Base-by-base conservation (phyloP, 2,329 filamentous ascomycete genomes). In the Colletotrichum melonis region DNA sequence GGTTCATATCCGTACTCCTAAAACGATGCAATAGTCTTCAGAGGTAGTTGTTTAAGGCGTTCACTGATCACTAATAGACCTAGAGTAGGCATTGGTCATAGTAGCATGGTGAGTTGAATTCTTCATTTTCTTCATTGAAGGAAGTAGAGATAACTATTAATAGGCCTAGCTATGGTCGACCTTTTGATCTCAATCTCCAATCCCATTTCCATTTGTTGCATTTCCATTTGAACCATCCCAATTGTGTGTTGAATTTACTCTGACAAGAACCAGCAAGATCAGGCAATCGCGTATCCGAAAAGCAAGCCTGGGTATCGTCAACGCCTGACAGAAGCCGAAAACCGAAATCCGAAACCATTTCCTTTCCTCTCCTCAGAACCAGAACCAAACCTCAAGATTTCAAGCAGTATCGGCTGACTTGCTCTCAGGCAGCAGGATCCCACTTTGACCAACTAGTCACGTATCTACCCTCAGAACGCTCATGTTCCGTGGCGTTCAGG, bases 291-390 rank as follows among this genome's bases (percentile, higher is more conserved):
- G 32, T 57, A 38, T 62, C 24, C 24, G 19, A 42, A 70, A 71
- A 62, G 71, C 60, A 71, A 58, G 24, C 35, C 56, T 71, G 71
- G 71, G 67, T 71, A 73, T 73, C 56, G 38, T 60, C 16, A 71
- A 71, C 70, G 70, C 67, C 70, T 63, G 38, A 24, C 9, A 62
- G 60, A 67, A 49, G 42, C 35, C n/a, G 11, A 63, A 59, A 38
- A 28, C 4, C 12, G n/a, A 58, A 64, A 38, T 24, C 4, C 12
- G n/a, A 24, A 65, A 35, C 42, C 35, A 28, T 49, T 49, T 49
- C 42, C 16, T 49, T n/a, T 49, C 30, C 63, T 57, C 19, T 49
- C 58, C 38, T 55, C 19, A 32, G 19, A 38, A 24, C 30, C 49
- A 28, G 56, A 49, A 35, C 32, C 19, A 22, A 24, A 35, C 22